Percentiles rank a stretch among this genome's conserved stretches.
Conservation (phyloP, 495 filamentous ascomycete genomes). For the Hypomontagnella monticulosa region DNA sequence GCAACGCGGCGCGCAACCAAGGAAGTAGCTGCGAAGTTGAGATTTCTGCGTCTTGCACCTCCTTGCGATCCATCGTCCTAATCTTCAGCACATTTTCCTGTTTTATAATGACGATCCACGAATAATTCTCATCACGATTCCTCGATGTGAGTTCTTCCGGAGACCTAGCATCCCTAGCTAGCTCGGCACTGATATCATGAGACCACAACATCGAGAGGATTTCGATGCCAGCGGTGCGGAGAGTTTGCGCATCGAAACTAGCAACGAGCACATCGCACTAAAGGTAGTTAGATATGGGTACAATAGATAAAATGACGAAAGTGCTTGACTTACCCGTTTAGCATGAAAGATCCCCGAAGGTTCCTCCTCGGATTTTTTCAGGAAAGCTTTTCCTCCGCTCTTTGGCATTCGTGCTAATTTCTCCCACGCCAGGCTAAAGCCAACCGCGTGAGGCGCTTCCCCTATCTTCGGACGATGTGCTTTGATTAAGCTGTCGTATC, state of each 20-base stretch:
- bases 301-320: background rate
- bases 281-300: conserved; percentile 27
- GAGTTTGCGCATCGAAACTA: conserved; percentile 79
- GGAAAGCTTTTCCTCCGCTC: conserved; percentile 64
- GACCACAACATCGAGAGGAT: conserved; percentile 83
- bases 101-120: conserved; percentile 88
- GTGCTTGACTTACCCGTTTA: conserved; percentile 64
- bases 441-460: conserved; percentile 78
- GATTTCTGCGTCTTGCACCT: conserved; percentile 78
- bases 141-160: conserved; percentile 79
- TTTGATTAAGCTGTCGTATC: conserved; percentile 87
- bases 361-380: conserved; percentile 72
- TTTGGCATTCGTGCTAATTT: conserved; percentile 74
- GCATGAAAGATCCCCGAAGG: conserved; percentile 66
- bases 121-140: conserved; percentile 77
- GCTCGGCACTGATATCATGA: conserved; percentile 87
- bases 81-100: conserved; percentile 82
- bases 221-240: conserved; percentile 79
- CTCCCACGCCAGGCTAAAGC: conserved; percentile 92
- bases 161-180: conserved; percentile 77
- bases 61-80: conserved; percentile 75
- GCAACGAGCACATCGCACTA: conserved; percentile 90
- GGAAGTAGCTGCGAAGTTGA: conserved; percentile 75
- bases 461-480: conserved; percentile 70
- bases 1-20: conserved; percentile 84